Base-by-base conservation (phyloP, 306 rosid species). In the Acacia crassicarpa region DNA sequence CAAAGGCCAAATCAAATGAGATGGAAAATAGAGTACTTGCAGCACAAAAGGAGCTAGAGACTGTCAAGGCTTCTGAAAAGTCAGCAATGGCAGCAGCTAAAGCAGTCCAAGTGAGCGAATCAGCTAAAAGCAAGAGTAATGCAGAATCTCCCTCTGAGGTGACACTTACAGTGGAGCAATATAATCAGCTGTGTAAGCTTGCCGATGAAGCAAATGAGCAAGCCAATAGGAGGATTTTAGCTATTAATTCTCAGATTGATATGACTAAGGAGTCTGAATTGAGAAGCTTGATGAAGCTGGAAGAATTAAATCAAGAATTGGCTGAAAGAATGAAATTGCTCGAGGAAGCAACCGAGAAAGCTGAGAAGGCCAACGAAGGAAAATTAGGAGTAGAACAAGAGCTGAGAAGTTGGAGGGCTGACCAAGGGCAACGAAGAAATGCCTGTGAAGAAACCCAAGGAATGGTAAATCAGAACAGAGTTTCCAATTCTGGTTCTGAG, bases 291-390 rank as follows among this genome's bases (percentile, higher is more conserved):
- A 88, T 78, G 75, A 91, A 80, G 85, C 72, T 91, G 85, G 92
- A 89, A 76, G 89, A 86, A 83, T 86, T 89, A 72, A 85, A 76
- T 9, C 41, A 27, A 75, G 89, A 91, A 80, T 77, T 91, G 84
- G 84, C 86, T 79, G 79, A 80, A 51, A 85, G 88, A 86, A 86
- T 78, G 62, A 92, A 88, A 77, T 86, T 84, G 27, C 88, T 91
- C 45, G 83, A 76, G 71, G 51, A 67, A 27, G 95, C 93, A 9
- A 78, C 83, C 82, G 86, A 86, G 41, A 89, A 78, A 77, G 93
- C 91, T 19, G 93, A 89, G 86, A 91, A 75, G 81, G 93, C 95
- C 78, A 88, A 89, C 86, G 95, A 89, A 86, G 95, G 93, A 67
- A 91, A 91, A 81, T 78, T 89, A 85, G 89, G 88, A 5, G 92